phyloP scores from a whole-genome alignment of 2,329 filamentous ascomycete genomes.

The Sordariomycetes sp. region DNA sequence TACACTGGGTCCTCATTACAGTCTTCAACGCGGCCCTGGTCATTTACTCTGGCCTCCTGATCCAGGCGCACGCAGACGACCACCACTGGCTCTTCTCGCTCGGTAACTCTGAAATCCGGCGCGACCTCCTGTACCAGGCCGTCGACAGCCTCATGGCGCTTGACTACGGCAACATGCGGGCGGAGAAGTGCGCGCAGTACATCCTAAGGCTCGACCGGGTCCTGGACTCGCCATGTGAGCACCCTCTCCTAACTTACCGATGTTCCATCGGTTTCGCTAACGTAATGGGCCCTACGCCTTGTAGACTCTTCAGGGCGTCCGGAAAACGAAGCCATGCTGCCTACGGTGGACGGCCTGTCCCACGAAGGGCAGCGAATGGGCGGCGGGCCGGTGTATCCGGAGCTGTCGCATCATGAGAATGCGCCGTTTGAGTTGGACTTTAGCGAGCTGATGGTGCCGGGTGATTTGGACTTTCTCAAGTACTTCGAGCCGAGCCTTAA shows the following conservation, averaged over 20 bases:
- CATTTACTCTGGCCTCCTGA: slow-evolving; percentile 2
- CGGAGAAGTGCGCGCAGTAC: slow-evolving; percentile 3
- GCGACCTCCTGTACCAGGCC: not conserved
- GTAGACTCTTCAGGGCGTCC: not conserved
- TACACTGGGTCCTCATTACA: not conserved
- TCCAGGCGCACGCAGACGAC: not conserved
- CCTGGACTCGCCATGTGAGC: not conserved
- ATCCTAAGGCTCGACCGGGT: slow-evolving; percentile 2
- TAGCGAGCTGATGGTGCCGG: slow-evolving; percentile 1
- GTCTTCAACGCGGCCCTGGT: slow-evolving; percentile 4
- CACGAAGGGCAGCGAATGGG: not conserved
- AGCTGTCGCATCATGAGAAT: not conserved
- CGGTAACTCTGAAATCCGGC: not conserved
- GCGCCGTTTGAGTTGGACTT: slow-evolving; percentile 1
- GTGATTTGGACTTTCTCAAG: slow-evolving; percentile 2
- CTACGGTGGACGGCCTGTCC: not conserved
- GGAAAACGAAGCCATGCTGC: not conserved
- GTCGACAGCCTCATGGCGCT: not conserved
- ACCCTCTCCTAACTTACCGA: not conserved
- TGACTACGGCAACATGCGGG: not conserved
- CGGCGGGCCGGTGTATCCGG: not conserved
- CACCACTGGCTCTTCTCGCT: not conserved
- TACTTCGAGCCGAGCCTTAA: slow-evolving; percentile 2
- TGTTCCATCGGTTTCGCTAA: not conserved
- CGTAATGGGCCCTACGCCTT: not conserved